Conservation (phyloP, 108 stramenopile genomes). For the Nitzschia putrida region DNA sequence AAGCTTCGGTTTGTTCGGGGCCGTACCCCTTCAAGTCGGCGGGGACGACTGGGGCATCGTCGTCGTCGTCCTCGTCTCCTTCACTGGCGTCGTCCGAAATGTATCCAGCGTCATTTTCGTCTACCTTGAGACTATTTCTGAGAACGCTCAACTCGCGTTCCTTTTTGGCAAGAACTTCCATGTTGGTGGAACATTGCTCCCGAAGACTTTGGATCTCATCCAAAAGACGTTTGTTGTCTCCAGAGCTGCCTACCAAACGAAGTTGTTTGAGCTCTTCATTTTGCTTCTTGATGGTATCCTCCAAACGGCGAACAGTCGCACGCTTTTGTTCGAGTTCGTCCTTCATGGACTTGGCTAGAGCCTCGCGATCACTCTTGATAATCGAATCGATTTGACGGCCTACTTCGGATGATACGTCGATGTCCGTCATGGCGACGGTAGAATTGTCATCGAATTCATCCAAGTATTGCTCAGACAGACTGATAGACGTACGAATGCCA, state of each 20-base stretch:
- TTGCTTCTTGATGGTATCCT: slow-evolving; percentile 40
- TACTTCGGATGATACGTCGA: slow-evolving; percentile 27
- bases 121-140: slow-evolving; percentile 50
- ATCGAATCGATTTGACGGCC: slow-evolving; percentile 32
- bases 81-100: slow-evolving; percentile 64
- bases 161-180: slow-evolving; percentile 57
- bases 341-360: slow-evolving; percentile 21
- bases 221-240: slow-evolving; percentile 19
- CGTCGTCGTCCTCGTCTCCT: slow-evolving; percentile 42
- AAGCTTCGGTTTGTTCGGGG: slow-evolving; percentile 28
- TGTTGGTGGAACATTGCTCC: slow-evolving; percentile 41
- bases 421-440: slow-evolving; percentile 15
- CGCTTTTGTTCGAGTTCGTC: slow-evolving; percentile 38
- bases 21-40: slow-evolving; percentile 16
- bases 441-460: slow-evolving; percentile 23
- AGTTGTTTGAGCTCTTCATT: slow-evolving; percentile 30
- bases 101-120: slow-evolving; percentile 46
- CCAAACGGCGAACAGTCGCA: slow-evolving; percentile 29
- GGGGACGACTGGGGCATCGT: background rate
- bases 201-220: slow-evolving; percentile 41
- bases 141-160: slow-evolving; percentile 54
- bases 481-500: slow-evolving; percentile 26
- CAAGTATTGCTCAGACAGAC: slow-evolving; percentile 20
- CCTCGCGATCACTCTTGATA: slow-evolving; percentile 28
- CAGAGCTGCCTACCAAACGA: slow-evolving; percentile 10